A percentile compares a stretch with the other conserved stretches of the same genome.
Evolutionary conservation across 106 monocot genomes (phyloP).

Genomic region (Cymbidium sinense): DNA sequence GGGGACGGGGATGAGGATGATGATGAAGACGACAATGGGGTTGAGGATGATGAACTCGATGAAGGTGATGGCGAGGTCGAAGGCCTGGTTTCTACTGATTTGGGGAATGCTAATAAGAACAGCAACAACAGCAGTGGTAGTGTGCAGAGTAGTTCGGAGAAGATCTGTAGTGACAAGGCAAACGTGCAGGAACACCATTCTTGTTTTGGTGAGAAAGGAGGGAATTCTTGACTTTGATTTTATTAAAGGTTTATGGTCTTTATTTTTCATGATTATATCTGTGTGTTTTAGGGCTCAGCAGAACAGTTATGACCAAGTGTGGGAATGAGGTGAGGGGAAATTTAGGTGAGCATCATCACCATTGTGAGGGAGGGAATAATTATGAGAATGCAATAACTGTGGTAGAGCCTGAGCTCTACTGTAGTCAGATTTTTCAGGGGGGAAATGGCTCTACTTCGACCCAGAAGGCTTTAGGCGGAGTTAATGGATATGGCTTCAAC

Average conservation of each 20-base stretch:
- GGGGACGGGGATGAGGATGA: constrained; percentile 22
- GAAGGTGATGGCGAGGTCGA: constrained; percentile 45
- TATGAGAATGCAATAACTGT: constrained; percentile 30
- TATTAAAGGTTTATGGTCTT: not conserved
- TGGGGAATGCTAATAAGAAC: constrained; percentile 22
- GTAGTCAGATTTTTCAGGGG: constrained; percentile 14
- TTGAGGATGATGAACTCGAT: constrained; percentile 38
- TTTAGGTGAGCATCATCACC: constrained; percentile 15
- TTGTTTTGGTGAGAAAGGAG: constrained; percentile 26
- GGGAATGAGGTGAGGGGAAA: constrained; percentile 7
- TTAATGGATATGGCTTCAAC: constrained; percentile 31
- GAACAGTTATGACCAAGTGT: constrained; percentile 21
- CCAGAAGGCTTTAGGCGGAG: constrained; percentile 35
- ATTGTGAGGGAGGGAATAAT: constrained; percentile 12
- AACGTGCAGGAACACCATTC: constrained; percentile 21
- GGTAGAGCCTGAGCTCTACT: constrained; percentile 30
- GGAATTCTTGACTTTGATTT: constrained; percentile 3
- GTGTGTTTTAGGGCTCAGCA: constrained; percentile 24
- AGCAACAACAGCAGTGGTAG: constrained; percentile 49
- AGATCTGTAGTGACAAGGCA: constrained; percentile 12
- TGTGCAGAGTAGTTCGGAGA: constrained; percentile 58
- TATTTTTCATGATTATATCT: not conserved
- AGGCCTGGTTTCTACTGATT: constrained; percentile 27
- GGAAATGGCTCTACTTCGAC: constrained; percentile 18
- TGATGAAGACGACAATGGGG: constrained; percentile 21